A percentile compares a stretch with the other conserved stretches of the same genome.
Evolutionary conservation across 176 grass and related monocot genomes (phyloP).

Genomic region (Ampelocalamus luodianensis): DNA sequence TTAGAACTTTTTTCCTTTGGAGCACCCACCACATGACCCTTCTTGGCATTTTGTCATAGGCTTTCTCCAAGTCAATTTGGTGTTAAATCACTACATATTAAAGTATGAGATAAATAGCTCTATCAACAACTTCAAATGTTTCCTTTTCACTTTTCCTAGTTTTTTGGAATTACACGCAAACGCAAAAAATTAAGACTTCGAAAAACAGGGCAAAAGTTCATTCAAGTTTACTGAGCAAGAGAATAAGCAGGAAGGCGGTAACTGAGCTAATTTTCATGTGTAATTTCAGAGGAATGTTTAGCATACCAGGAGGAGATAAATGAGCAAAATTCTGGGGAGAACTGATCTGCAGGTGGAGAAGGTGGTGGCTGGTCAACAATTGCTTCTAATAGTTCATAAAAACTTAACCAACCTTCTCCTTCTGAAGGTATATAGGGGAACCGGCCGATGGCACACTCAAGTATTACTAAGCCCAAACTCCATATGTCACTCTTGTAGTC

Average conservation of each 20-base stretch:
- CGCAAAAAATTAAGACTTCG: not conserved
- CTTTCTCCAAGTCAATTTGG: too few species aligned
- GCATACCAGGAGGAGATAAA: constrained; percentile 89
- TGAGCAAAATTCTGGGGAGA: constrained; percentile 92
- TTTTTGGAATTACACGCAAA: not conserved
- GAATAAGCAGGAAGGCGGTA: not conserved
- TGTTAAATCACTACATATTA: not conserved
- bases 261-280: constrained; percentile 14
- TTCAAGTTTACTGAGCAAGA: not conserved
- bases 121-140: not conserved
- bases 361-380: constrained; percentile 96
- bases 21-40: too few species aligned
- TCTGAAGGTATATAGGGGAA: constrained; percentile 91
- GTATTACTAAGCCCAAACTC: constrained; percentile 95
- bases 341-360: constrained; percentile 85
- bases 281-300: constrained; percentile 8
- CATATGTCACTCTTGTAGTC: constrained; percentile 98
- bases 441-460: constrained; percentile 89
- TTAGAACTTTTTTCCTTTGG: too few species aligned
- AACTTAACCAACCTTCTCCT: constrained; percentile 80
- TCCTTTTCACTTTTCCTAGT: not conserved
- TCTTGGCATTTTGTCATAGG: too few species aligned
- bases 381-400: constrained; percentile 95
- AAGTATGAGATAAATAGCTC: not conserved
- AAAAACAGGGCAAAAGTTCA: constrained; percentile 18